Evolutionary conservation across 2,329 filamentous ascomycete genomes (phyloP), one percentile per base, ranked within the genome.

Genomic region (Chaetomiaceae sp.): DNA sequence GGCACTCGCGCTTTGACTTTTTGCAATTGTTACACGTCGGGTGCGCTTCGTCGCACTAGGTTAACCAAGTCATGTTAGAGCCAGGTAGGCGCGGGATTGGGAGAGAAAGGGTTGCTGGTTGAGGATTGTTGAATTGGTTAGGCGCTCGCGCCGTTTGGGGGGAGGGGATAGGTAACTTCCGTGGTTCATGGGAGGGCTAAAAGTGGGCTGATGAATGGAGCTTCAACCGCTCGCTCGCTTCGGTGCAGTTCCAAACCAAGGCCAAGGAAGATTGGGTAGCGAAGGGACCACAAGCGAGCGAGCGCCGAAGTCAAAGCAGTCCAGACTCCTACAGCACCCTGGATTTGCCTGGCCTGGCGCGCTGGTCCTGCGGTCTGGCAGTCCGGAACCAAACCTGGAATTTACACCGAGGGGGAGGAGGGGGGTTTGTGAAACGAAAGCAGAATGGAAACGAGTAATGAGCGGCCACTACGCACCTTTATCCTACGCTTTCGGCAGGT

Each of bases 31-130:
- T 85, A 77, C 94, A 99, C 55, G 86, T 85, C 20, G 94, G 94
- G 71, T 96, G 90, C 56, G 84, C 85, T 77, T 99, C 94, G 81
- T 97, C 94, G 74, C 94, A 99, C 94, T 96, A 61, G 18, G 20
- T 5, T 11, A 20, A 20, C 10, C 20, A 23, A 6, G 11, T 21
- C 21, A 34, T 21, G 52, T 54, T 47, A 54, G 52, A 42, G 20
- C 42, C 23, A 23, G 27, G 53, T 14, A n/a, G n/a, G n/a, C n/a
- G n/a, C n/a, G n/a, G n/a, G n/a, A n/a, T n/a, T n/a, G n/a, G n/a
- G n/a, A 41, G 23, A 37, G 25, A 57, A 48, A 18, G 33, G 18
- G 8, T 13, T n/a, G 43, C 3, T 18, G 21, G 20, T 25, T n/a
- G 43, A 21, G 32, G 14, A n/a, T 42, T 42, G 38, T 27, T 25